Evolutionary conservation across 2,329 filamentous ascomycete genomes (phyloP), one percentile per base, ranked within the genome.

Genomic region (Cladosporium sp.): DNA sequence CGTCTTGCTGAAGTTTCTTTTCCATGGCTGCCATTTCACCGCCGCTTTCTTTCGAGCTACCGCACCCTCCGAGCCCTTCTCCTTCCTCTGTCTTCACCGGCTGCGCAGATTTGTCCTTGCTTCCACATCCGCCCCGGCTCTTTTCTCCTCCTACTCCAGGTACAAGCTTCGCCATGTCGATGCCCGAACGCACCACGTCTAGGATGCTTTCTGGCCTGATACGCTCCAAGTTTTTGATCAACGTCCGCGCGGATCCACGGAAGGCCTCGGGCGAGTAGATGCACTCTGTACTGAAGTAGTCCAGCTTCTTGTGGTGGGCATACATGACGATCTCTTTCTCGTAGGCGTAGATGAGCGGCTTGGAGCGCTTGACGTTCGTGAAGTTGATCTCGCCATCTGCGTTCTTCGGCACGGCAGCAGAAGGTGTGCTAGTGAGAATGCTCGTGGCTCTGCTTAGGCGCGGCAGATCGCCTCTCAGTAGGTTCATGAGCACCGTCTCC

Each of bases 241-340:
- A 72, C 20, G 85, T 88, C 56, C 93, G 80, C 2, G 93, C 93
- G 58, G 88, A 95, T 3, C 93, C 93, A 52, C 93, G 80, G 65
- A 98, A 98, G 2, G 93, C 93, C 69, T 98, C 93, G 0, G 93
- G 93, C 48, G 89, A 95, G 74, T 98, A 98, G 53, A 98, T 90
- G 74, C 93, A 98, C 71, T 98, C 93, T 0, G 93, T 98, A 62
- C 85, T 95, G 71, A 98, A 98, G 71, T 98, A 98, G 66, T 97
- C 91, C 56, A 98, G 77, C 68, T 91, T 91, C 70, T 93, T 95
- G 74, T 98, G 90, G 65, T 97, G 88, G 4, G 93, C 93, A 66
- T 98, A 98, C 5, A 98, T 77, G 15, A 98, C 93, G 58, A 98
- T 98, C 67, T 98, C 93, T 72, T 98, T 98, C 67, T 98, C 93